Conservation (phyloP, 768 basidiomycete genomes). For the Hygrocybe coccinea region DNA sequence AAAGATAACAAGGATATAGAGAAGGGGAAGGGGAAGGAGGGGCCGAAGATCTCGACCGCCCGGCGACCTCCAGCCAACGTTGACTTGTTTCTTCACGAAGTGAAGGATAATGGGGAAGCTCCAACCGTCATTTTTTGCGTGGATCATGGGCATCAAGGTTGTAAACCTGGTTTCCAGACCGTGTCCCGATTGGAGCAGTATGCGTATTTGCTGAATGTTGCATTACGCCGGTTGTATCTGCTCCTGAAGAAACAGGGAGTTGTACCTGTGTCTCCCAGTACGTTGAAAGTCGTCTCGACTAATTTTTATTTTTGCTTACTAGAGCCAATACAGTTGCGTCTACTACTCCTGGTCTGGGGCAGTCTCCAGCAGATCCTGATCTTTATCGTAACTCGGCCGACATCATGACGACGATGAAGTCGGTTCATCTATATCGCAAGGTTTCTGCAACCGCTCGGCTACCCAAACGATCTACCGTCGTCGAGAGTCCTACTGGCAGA, state of each 20-base stretch:
- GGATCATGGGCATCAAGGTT: slow-evolving; percentile 66
- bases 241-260: slow-evolving; percentile 85
- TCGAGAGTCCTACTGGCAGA: slow-evolving; percentile 90
- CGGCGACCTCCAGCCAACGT: slow-evolving; percentile 81
- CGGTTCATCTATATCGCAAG: slow-evolving; percentile 91
- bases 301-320: slow-evolving; percentile 2
- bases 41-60: slow-evolving; percentile 55
- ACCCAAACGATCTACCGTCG: slow-evolving; percentile 90
- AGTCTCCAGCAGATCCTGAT: slow-evolving; percentile 50
- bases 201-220: slow-evolving; percentile 94
- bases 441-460: slow-evolving; percentile 87
- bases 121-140: slow-evolving; percentile 73
- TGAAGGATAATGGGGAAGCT: slow-evolving; percentile 68
- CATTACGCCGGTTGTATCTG: slow-evolving; percentile 83
- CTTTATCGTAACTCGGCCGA: slow-evolving; percentile 84
- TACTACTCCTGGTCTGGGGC: slow-evolving; percentile 24
- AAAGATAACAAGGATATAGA: slow-evolving; percentile 50
- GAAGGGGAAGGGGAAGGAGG: slow-evolving; percentile 36
- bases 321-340: slow-evolving; percentile 16
- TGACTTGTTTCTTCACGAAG: slow-evolving; percentile 69
- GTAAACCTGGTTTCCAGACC: slow-evolving; percentile 75
- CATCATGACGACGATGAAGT: slow-evolving; percentile 91
- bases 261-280: slow-evolving; percentile 77
- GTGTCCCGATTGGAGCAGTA: slow-evolving; percentile 97
- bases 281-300: slow-evolving; percentile 11